Evolutionary conservation across 1,284 basidiomycete genomes (phyloP).

Genomic region (Takashimella tepidaria): DNA sequence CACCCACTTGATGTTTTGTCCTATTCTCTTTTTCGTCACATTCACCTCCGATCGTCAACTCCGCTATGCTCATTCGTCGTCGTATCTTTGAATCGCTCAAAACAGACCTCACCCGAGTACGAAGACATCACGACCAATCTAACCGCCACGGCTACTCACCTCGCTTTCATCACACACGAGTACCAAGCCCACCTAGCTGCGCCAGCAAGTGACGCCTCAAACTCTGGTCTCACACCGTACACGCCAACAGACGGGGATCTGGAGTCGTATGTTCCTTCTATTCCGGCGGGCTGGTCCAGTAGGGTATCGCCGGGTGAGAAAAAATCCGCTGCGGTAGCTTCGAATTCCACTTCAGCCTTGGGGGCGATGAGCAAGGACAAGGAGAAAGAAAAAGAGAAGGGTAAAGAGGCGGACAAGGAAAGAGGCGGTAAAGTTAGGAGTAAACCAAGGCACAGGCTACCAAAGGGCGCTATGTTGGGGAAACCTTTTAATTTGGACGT

Average conservation of each 20-base stretch:
- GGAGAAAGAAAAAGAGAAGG: constrained; percentile 6
- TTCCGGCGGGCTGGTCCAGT: constrained; percentile 39
- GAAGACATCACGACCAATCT: constrained; percentile 78
- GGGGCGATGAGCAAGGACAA: constrained; percentile 5
- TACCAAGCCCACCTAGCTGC: constrained; percentile 53
- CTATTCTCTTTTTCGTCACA: too few relatives aligned
- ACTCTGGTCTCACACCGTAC: constrained; percentile 9
- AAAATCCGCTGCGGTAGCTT: background rate
- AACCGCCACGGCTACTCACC: constrained; percentile 66
- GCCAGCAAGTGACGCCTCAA: constrained; percentile 14
- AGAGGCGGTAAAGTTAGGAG: constrained; percentile 12
- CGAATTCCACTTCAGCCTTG: constrained; percentile 5
- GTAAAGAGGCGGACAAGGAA: constrained; percentile 5
- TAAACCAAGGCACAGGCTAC: constrained; percentile 41
- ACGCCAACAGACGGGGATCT: constrained; percentile 30
- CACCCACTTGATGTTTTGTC: background rate
- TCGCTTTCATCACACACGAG: constrained; percentile 69
- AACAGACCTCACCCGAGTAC: constrained; percentile 74
- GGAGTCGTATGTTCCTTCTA: constrained; percentile 34
- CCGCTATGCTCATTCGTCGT: background rate
- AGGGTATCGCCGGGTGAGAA: constrained; percentile 10
- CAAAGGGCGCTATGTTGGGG: constrained; percentile 38
- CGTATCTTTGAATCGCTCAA: too few relatives aligned
- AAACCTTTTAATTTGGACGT: constrained; percentile 42
- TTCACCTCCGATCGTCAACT: too few relatives aligned